Conservation (phyloP, 306 rosid species). For the Casuarina equisetifolia region DNA sequence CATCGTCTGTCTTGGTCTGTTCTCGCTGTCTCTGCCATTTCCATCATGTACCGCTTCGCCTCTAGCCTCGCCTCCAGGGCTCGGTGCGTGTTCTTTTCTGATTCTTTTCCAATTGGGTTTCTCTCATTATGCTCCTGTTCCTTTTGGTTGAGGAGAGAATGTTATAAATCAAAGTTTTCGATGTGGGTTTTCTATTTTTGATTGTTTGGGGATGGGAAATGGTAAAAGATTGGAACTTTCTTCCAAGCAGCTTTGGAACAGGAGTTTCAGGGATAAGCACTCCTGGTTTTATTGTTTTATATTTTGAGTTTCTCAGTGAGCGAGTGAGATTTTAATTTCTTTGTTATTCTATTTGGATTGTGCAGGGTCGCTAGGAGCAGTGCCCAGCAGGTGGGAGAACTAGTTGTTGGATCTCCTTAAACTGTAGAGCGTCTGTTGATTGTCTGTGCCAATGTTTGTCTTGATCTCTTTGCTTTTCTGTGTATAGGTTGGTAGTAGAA, state of each 20-base stretch:
- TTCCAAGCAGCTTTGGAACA: neutral
- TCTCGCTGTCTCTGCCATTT: neutral
- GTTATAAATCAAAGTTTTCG: neutral
- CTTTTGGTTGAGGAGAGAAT: constrained; percentile 13
- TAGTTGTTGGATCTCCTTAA: neutral
- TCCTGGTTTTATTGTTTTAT: neutral
- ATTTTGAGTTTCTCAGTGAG: neutral
- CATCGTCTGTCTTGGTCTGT: constrained; percentile 13
- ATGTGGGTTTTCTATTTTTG: neutral
- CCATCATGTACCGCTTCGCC: constrained; percentile 80
- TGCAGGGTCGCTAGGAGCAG: constrained; percentile 67
- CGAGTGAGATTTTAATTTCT: neutral
- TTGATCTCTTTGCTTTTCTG: neutral
- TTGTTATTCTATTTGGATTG: neutral
- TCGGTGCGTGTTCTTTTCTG: constrained; percentile 42
- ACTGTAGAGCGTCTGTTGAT: neutral
- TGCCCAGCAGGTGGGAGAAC: constrained; percentile 62
- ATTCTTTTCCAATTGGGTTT: neutral
- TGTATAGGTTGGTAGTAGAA: constrained; percentile 62
- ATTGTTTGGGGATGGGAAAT: neutral
- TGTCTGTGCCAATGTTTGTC: neutral
- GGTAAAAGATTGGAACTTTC: neutral
- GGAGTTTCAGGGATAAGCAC: neutral
- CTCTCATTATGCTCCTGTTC: neutral
- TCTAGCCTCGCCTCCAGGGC: constrained; percentile 78